Base-by-base conservation (phyloP, 495 filamentous ascomycete species). In the Bathelium albidoporum region DNA sequence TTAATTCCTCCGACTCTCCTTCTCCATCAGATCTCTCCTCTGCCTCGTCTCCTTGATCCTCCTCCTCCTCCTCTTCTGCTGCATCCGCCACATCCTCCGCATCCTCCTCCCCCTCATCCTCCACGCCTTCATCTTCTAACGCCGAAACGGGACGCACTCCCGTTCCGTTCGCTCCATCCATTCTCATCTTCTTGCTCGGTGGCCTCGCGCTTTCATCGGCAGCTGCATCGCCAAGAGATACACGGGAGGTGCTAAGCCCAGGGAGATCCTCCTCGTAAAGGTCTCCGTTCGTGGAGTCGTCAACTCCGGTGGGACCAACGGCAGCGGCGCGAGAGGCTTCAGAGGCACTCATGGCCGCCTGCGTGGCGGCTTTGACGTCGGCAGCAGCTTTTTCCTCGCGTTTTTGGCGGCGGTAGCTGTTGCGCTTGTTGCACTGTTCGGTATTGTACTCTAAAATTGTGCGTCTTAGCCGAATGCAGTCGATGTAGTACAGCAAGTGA, bases 391-490 rank as follows among this genome's bases (percentile, higher is more conserved):
- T 76, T 64, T 79, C 80, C 45, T 73, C 76, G 64, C 74, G 82
- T 11, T 80, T 79, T 71, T 85, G 85, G 44, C 77, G 74, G 26
- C 79, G 68, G 66, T 81, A 81, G 4, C 75, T 77, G 72, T 82
- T 84, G 67, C 85, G 77, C 75, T 88, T 89, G 60, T 85, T 83
- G 31, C 81, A 80, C 68, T 85, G 83, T 61, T 84, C 78, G 62
- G 85, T 82, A 31, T 78, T 85, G 73, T 82, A 87, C 36, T 73
- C 75, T 73, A 49, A 4, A 16, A 1, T 32, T n/a, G 34, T 14
- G 34, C 5, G 5, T 5, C 5, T 39, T 39, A 39, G 34, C 34
- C 14, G 34, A 39, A 5, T 39, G n/a, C n/a, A n/a, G n/a, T n/a
- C n/a, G n/a, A n/a, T n/a, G n/a, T n/a, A n/a, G n/a, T n/a, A n/a